These are phyloP conservation scores for Schwanniomyces sp. DNA, from an alignment of 805 yeast species.

Conservation along the genomic window DNA sequence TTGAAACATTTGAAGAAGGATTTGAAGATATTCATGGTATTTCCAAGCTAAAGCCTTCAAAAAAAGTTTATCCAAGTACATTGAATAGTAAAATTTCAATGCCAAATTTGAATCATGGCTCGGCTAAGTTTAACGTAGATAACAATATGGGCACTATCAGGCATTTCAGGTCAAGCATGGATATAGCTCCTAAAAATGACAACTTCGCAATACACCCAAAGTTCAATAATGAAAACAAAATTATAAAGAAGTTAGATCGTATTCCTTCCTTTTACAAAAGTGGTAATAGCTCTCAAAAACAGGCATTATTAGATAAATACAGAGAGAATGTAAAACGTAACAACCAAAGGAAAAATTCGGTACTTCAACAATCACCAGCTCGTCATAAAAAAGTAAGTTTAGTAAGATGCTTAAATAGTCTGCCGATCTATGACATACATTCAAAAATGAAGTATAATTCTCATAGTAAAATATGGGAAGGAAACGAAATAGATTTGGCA, in stretches of 20 bases:
- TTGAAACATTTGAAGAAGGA: constrained; percentile 37
- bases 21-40: constrained; percentile 19
- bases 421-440: constrained; percentile 13
- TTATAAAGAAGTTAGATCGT: constrained; percentile 37
- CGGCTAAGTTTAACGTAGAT: constrained; percentile 6
- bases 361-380: constrained; percentile 10
- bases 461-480: constrained; percentile 56
- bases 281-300: constrained; percentile 18
- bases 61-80: not conserved
- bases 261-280: constrained; percentile 41
- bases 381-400: constrained; percentile 25
- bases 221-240: constrained; percentile 32
- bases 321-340: constrained; percentile 22
- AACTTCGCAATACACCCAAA: constrained; percentile 19
- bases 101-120: constrained; percentile 10
- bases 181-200: constrained; percentile 17
- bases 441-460: constrained; percentile 56
- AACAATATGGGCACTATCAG: constrained; percentile 12
- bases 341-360: not conserved
- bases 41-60: not conserved
- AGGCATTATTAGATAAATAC: constrained; percentile 29
- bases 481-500: constrained; percentile 57
- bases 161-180: constrained; percentile 35
- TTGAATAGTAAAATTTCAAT: constrained; percentile 11
- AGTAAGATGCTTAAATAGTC: constrained; percentile 27